A percentile compares a stretch with the other conserved stretches of the same genome.
Evolutionary conservation across 2,329 filamentous ascomycete genomes (phyloP).

Genomic region (Pseudogymnoascus sp.): DNA sequence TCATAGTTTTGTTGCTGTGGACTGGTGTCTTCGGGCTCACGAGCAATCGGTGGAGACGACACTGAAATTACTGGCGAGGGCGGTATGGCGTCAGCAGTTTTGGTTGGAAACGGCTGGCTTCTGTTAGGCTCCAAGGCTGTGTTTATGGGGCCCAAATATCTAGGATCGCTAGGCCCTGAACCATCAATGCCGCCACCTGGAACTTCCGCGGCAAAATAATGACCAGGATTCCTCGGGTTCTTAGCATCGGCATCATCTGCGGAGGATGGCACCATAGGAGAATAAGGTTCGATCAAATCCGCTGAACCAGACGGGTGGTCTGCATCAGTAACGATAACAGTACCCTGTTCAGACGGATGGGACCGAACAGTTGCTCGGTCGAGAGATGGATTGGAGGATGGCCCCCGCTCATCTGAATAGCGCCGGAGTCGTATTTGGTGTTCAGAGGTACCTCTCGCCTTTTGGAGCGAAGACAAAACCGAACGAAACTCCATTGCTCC

Average conservation of each 20-base stretch:
- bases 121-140: slow-evolving; percentile 15
- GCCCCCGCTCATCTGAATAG: slow-evolving; percentile 56
- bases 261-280: slow-evolving; percentile 18
- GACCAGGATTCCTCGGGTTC: slow-evolving; percentile 18
- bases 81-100: slow-evolving; percentile 23
- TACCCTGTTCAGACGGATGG: not conserved
- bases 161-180: slow-evolving; percentile 29
- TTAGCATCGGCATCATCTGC: slow-evolving; percentile 20
- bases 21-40: slow-evolving; percentile 28
- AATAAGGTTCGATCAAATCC: slow-evolving; percentile 3
- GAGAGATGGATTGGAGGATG: slow-evolving; percentile 20
- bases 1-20: slow-evolving; percentile 29
- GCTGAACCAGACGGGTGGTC: slow-evolving; percentile 24
- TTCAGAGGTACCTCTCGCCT: slow-evolving; percentile 67
- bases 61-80: slow-evolving; percentile 28
- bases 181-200: slow-evolving; percentile 28
- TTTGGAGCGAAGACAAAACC: slow-evolving; percentile 78
- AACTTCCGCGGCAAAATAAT: slow-evolving; percentile 23
- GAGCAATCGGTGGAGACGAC: slow-evolving; percentile 17
- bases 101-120: slow-evolving; percentile 16
- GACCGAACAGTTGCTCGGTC: not conserved
- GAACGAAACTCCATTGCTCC: slow-evolving; percentile 91
- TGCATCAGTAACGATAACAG: slow-evolving; percentile 37
- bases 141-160: not conserved
- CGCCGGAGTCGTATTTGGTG: slow-evolving; percentile 61